Evolutionary conservation across 768 basidiomycete genomes (phyloP).

Genomic region (Suillus weaverae): DNA sequence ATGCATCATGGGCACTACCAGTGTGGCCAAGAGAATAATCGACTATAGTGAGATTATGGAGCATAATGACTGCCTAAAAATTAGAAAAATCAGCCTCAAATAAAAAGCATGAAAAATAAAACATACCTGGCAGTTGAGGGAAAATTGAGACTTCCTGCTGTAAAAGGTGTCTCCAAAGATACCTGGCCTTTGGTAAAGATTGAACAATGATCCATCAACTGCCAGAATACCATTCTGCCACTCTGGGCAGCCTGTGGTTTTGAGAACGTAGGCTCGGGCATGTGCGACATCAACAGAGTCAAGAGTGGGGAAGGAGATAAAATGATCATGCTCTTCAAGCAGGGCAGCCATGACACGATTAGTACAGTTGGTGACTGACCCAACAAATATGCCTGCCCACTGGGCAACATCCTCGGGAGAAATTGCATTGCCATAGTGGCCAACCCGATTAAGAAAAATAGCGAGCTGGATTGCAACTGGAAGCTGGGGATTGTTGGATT

Average conservation of each 20-base stretch:
- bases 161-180: background rate
- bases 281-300: background rate
- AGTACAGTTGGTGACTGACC: conserved; percentile 18
- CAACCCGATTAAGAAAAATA: background rate
- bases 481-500: background rate
- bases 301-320: conserved; percentile 5
- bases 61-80: background rate
- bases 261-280: conserved; percentile 33
- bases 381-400: conserved; percentile 15
- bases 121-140: background rate
- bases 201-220: conserved; percentile 36
- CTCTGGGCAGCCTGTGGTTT: conserved; percentile 29
- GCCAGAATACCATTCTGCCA: conserved; percentile 40
- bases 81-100: background rate
- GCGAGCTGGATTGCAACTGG: background rate
- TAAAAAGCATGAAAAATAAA: background rate
- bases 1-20: background rate
- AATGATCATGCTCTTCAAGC: conserved; percentile 12
- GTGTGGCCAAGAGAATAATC: background rate
- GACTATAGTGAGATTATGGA: background rate
- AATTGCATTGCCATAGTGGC: conserved; percentile 1
- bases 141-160: background rate
- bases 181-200: background rate
- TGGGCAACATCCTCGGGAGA: conserved; percentile 17
- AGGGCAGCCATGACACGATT: conserved; percentile 17